Evolutionary conservation across 495 filamentous ascomycete species (phyloP).

Genomic region (Chaetomium cochliodes): DNA sequence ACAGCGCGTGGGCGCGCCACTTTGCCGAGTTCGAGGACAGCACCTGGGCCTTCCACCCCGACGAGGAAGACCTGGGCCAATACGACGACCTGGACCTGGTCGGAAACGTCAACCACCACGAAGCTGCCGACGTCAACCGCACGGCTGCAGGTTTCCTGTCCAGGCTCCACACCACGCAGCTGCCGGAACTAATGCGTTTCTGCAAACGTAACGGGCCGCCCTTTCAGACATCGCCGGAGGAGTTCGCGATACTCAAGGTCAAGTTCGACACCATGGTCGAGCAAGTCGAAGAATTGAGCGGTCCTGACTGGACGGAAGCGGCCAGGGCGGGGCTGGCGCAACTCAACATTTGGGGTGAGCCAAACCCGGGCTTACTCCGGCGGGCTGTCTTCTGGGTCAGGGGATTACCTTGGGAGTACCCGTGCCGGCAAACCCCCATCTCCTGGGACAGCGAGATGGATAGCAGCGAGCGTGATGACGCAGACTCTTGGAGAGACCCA

Average conservation of each 20-base stretch:
- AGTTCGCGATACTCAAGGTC: not conserved
- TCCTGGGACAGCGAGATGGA: not conserved
- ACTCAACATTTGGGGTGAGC: too few relatives aligned
- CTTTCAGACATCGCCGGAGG: not conserved
- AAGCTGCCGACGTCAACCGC: not conserved
- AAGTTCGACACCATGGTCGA: not conserved
- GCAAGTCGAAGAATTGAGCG: not conserved
- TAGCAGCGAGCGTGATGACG: not conserved
- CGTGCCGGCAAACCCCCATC: not conserved
- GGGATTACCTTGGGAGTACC: not conserved
- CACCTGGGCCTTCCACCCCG: not conserved
- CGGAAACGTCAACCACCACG: not conserved
- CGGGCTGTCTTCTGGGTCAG: not conserved
- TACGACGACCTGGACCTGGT: not conserved
- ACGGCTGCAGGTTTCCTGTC: not conserved
- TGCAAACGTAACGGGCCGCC: not conserved
- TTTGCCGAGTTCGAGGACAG: not conserved
- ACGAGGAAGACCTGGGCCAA: not conserved
- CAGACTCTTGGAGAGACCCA: not conserved
- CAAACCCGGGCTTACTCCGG: not conserved
- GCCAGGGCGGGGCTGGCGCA: too few relatives aligned
- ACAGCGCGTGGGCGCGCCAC: not conserved
- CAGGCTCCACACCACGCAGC: not conserved
- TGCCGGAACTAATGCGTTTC: not conserved
- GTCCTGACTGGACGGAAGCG: not conserved